These are phyloP conservation scores for Pulveroboletus frians DNA, from an alignment of 768 basidiomycete genomes.

Conservation along the genomic window DNA sequence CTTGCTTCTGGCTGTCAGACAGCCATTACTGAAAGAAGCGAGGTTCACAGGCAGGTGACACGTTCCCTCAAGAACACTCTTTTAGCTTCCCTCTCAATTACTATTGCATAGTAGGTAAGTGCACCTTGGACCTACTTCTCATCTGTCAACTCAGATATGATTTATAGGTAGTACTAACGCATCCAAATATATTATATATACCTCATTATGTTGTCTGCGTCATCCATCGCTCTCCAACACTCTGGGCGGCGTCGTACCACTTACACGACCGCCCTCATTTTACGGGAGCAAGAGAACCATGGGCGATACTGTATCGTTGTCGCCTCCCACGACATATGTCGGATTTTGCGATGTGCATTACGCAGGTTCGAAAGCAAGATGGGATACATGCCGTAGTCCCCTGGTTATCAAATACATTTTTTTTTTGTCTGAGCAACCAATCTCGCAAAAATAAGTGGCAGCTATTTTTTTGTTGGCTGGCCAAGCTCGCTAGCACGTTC, in stretches of 20 bases:
- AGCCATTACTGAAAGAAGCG: slow-evolving; percentile 29
- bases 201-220: neutral
- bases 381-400: slow-evolving; percentile 21
- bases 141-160: neutral
- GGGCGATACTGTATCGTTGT: slow-evolving; percentile 21
- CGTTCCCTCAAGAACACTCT: neutral
- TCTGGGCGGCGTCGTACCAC: slow-evolving; percentile 74
- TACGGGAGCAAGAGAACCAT: slow-evolving; percentile 74
- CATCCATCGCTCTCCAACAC: slow-evolving; percentile 78
- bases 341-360: slow-evolving; percentile 24
- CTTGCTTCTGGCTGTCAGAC: slow-evolving; percentile 26
- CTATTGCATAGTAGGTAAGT: slow-evolving; percentile 17
- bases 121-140: neutral
- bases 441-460: neutral
- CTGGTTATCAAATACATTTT: neutral
- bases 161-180: neutral
- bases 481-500: slow-evolving; percentile 84
- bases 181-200: slow-evolving; percentile 3
- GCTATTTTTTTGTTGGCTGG: slow-evolving; percentile 54
- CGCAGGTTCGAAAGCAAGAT: slow-evolving; percentile 35
- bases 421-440: neutral
- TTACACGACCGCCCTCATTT: slow-evolving; percentile 93
- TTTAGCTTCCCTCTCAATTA: neutral
- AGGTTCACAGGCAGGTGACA: slow-evolving; percentile 54
- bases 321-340: slow-evolving; percentile 35